Base-by-base conservation (phyloP, 2,329 filamentous ascomycete species). In the Colletotrichum scovillei region DNA sequence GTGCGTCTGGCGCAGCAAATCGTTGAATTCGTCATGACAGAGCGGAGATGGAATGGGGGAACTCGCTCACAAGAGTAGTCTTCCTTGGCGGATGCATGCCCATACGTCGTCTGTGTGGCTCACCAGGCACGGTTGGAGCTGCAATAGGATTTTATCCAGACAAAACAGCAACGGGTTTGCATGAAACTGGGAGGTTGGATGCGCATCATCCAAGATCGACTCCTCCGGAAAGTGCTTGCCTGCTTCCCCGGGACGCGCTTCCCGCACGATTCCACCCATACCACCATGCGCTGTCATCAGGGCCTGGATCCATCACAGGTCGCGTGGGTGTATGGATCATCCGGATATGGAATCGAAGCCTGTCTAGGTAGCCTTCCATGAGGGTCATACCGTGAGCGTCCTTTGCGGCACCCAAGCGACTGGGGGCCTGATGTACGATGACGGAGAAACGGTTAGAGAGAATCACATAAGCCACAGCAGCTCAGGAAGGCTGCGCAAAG, bases 201-300 rank as follows among this genome's bases (percentile, higher is more conserved):
- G 82, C 80, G 80, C 80, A 83, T 84, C 81, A 83, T 81, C 78
- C 78, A 77, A 80, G 79, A 81, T 80, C 78, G 79, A 76, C 79
- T 77, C 78, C 77, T 70, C 80, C 82, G 83, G 83, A 81, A 82
- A 57, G 77, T 75, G 75, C 75, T 76, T 66, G 79, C 75, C 75
- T 82, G 81, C 80, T 82, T 84, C 83, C 83, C 80, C 83, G 83
- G 78, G 75, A 75, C 80, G 77, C 80, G 77, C 77, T 79, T 83
- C 82, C 82, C 82, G 82, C 81, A 79, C 78, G 77, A 80, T 78
- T 78, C 78, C 78, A 75, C 80, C 76, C 65, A 60, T 76, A 67
- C 66, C 74, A 78, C 78, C 78, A 78, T 76, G 79, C 78, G 77
- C 79, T 77, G 78, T 79, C 76, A 78, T 80, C 79, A 77, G 77